Percentiles rank a stretch among this genome's conserved stretches.
phyloP scores from a whole-genome alignment of 768 basidiomycete genomes.

The Paxillus rubicundulus region DNA sequence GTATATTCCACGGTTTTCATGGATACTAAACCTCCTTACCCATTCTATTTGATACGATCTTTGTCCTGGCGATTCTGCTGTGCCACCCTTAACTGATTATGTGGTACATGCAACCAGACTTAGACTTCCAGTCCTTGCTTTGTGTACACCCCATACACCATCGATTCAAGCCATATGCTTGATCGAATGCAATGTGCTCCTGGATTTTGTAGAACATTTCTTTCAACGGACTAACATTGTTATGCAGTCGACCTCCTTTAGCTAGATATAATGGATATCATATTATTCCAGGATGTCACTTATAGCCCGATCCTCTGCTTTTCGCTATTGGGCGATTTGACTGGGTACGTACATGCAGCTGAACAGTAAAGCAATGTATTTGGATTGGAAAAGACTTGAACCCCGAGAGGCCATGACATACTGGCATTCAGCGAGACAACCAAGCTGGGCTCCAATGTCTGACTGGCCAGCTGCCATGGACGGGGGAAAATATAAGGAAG shows the following conservation, averaged over 20 bases:
- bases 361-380: too few species aligned
- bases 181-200: not conserved
- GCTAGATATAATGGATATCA: too few species aligned
- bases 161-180: not conserved
- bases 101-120: not conserved
- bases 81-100: not conserved
- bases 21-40: constrained; percentile 2
- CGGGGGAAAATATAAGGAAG: not conserved
- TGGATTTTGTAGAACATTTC: constrained; percentile 12
- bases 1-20: not conserved
- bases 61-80: not conserved
- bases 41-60: not conserved
- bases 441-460: too few species aligned
- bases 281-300: too few species aligned
- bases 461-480: too few species aligned
- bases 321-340: too few species aligned
- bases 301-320: too few species aligned
- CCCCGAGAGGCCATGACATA: too few species aligned
- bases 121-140: not conserved
- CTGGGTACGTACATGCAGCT: too few species aligned
- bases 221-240: constrained; percentile 9
- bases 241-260: constrained; percentile 4
- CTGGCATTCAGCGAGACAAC: too few species aligned
- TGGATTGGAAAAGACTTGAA: too few species aligned
- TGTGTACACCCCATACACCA: not conserved